Base-by-base conservation (phyloP, 768 basidiomycete genomes). In the Suillus sp. region DNA sequence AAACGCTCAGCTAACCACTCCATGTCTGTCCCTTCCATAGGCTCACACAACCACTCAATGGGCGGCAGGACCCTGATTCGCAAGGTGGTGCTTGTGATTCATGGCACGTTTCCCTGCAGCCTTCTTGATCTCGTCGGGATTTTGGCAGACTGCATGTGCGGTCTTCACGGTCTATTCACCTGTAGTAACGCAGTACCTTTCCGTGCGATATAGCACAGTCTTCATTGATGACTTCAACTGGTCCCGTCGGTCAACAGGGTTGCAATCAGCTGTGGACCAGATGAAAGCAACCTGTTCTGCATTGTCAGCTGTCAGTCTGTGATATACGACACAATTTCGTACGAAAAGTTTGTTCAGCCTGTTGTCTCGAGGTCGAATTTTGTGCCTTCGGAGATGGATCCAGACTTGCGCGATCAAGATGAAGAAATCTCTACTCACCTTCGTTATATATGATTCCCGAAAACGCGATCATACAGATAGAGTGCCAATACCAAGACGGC, bases 21-120 rank as follows among this genome's bases (percentile, higher is more conserved):
- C 34, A 92, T 85, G 70, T 99, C 96, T 0, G 95, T 98, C 7
- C 95, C 96, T 68, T 97, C 94, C 47, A 99, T 98, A 2, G 93
- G 90, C 50, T 96, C 96, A 72, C 97, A 99, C 55, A 99, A 77
- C 67, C 97, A 89, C 71, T 97, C 92, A 62, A 99, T 89, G 0
- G 97, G 96, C 3, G 96, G 97, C 3, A 99, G 79, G 35, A n/a
- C 99, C 86, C 77, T 99, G 97, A 27, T 93, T 86, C 6, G 91
- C 86, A 10, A 99, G 80, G 74, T 99, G 99, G 74, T 92, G 86
- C 66, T 96, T 92, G 72, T 88, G 94, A 75, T 99, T 97, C 55
- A 97, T 91, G 64, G 84, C 86, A 55, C 93, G 69, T 50, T 85
- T 86, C 3, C 65, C 55, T 0, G 81, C 86, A 6, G 84, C 85